phyloP scores from a whole-genome alignment of 169 alveolate genomes.

The Pseudocohnilembus persalinus region DNA sequence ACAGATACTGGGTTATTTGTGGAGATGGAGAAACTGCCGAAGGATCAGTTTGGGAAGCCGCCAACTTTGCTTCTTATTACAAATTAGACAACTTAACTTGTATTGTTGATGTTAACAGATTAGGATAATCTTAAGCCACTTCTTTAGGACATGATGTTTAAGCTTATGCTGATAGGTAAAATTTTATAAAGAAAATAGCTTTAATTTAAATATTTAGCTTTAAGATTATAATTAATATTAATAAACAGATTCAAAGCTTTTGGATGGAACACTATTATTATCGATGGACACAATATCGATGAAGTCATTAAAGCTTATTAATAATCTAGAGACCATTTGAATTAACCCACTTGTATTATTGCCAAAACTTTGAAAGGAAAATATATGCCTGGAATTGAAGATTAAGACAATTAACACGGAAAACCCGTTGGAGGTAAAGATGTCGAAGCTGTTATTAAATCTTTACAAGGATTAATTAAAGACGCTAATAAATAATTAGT shows the following conservation, averaged over 20 bases:
- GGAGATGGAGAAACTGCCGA: conserved; percentile 64
- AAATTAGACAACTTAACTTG: conserved; percentile 61
- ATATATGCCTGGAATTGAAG: conserved; percentile 47
- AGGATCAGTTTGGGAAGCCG: conserved; percentile 75
- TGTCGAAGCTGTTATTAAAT: conserved; percentile 15
- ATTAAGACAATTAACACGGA: conserved; percentile 62
- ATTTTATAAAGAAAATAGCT: no score
- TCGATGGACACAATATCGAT: conserved; percentile 64
- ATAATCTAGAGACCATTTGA: conserved; percentile 25
- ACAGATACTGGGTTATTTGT: conserved; percentile 37
- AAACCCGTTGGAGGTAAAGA: conserved; percentile 52
- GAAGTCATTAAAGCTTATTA: conserved; percentile 8
- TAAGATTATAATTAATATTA: no score
- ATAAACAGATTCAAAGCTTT: conserved; percentile 66
- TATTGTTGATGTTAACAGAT: conserved; percentile 67
- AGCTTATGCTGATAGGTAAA: conserved; percentile 34
- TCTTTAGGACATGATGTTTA: conserved; percentile 52
- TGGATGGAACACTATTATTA: conserved; percentile 54
- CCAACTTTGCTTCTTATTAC: conserved; percentile 56
- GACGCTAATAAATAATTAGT: conserved; percentile 10
- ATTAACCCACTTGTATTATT: conserved; percentile 49
- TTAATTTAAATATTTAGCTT: no score
- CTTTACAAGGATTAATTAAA: conserved; percentile 8
- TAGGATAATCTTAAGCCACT: conserved; percentile 63
- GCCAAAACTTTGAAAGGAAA: conserved; percentile 70